Evolutionary conservation across 331 rosid genomes (phyloP), one percentile per base, ranked within the genome.

Genomic region (Cydonia oblonga): DNA sequence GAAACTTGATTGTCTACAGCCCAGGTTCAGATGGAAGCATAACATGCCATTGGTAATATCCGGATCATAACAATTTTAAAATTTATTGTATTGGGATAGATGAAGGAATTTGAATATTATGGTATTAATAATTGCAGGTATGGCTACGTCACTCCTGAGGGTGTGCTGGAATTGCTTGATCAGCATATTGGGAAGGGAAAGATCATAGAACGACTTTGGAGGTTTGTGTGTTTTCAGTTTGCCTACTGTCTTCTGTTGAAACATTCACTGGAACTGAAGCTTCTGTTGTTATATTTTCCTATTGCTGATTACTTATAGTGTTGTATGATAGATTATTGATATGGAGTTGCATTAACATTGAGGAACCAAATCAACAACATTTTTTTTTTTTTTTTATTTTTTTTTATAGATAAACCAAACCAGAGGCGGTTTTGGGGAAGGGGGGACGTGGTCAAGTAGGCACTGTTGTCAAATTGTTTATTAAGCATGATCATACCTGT

Each of bases 71-170:
- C 71, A 33, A 52, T 32, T 61, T n/a, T 1, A 74, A 57, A 53
- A 7, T 68, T 40, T 30, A 20, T 49, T 24, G 56, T 32, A 18
- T 28, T 70, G 53, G 49, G 70, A 70, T 58, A n/a, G 68, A 13
- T 33, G 28, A 68, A 20, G 69, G 6, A 13, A 5, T 7, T 68
- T 58, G 72, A 46, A 35, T 49, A 42, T 16, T 75, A 26, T 30
- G 44, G 44, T 11, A 49, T 76, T 70, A 54, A 56, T 42, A 57
- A 61, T 75, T 86, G 28, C 80, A 93, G 98, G 98, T 93, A 89
- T 73, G 97, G 98, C 68, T 93, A 91, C 75, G 96, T 89, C 69
- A 88, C 97, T 75, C 97, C 97, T 52, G 81, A 85, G 71, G 97
- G 91, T 49, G 92, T 93, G 40, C 82, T 97, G 22, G 87, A 80